Conservation (phyloP, 169 alveolate species). For the Amoebophrya sp. region DNA sequence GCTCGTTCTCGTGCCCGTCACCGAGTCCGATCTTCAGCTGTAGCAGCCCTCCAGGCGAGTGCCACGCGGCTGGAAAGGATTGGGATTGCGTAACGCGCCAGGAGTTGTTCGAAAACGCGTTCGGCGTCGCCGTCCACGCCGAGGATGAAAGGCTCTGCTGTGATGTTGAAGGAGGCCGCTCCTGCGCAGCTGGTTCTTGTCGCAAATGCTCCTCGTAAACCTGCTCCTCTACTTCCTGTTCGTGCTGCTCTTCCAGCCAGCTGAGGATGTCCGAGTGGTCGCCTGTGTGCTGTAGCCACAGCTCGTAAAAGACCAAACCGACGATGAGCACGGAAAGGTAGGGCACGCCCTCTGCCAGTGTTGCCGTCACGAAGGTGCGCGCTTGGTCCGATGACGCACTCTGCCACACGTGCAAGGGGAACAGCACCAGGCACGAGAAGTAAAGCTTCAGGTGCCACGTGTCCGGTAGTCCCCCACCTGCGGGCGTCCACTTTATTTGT, state of each 20-base stretch:
- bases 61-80: not conserved
- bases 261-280: not conserved
- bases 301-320: not conserved
- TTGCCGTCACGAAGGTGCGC: not conserved
- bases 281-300: not conserved
- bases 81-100: too few relatives aligned
- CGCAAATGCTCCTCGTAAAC: too few relatives aligned
- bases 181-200: too few relatives aligned
- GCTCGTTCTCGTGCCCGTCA: too few relatives aligned
- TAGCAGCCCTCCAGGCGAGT: not conserved
- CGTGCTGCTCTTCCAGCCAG: not conserved
- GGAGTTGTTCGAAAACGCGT: too few relatives aligned
- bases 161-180: not conserved
- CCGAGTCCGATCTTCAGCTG: too few relatives aligned
- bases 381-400: not conserved
- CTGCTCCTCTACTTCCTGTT: too few relatives aligned
- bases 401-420: not conserved
- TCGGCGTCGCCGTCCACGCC: too few relatives aligned
- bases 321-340: not conserved
- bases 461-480: not conserved
- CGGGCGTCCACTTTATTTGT: not conserved
- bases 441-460: not conserved
- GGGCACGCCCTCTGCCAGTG: not conserved
- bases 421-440: not conserved
- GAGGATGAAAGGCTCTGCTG: too few relatives aligned